Evolutionary conservation across 1,139 yeast species (phyloP).

Genomic region (Meyerozyma guilliermondii): DNA sequence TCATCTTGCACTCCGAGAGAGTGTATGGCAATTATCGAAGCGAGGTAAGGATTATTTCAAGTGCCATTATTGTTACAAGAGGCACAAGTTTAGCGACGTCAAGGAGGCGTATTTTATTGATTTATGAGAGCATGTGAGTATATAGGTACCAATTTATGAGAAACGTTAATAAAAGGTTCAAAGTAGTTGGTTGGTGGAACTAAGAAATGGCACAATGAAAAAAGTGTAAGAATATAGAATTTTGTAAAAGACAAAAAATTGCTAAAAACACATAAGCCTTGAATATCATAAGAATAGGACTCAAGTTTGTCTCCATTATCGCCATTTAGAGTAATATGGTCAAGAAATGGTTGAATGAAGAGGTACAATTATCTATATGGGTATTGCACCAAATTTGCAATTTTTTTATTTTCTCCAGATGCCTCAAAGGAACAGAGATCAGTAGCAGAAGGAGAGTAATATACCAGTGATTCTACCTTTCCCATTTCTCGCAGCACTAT

Average conservation of each 20-base stretch:
- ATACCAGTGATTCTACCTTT: not conserved
- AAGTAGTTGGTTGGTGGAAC: not conserved
- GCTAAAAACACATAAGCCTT: too few species aligned
- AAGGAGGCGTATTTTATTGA: slow-evolving; percentile 43
- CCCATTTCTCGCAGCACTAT: not conserved
- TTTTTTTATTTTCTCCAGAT: too few species aligned
- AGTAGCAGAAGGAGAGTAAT: too few species aligned
- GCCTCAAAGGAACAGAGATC: too few species aligned
- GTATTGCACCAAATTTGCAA: too few species aligned
- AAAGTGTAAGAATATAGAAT: not conserved
- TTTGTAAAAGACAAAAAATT: not conserved
- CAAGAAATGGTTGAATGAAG: too few species aligned
- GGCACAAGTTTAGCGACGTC: slow-evolving; percentile 38
- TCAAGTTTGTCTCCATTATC: too few species aligned
- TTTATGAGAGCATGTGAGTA: slow-evolving; percentile 14
- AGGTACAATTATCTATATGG: too few species aligned
- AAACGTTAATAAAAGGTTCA: not conserved
- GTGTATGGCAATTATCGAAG: slow-evolving; percentile 34
- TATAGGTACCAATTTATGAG: not conserved
- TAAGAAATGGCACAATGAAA: not conserved
- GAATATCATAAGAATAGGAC: too few species aligned
- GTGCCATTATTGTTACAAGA: slow-evolving; percentile 47
- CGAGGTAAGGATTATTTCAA: slow-evolving; percentile 40
- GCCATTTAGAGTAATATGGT: too few species aligned
- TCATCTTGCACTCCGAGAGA: slow-evolving; percentile 41